phyloP scores from a whole-genome alignment of 2,329 filamentous ascomycete genomes.

The Annulohypoxylon truncatum region DNA sequence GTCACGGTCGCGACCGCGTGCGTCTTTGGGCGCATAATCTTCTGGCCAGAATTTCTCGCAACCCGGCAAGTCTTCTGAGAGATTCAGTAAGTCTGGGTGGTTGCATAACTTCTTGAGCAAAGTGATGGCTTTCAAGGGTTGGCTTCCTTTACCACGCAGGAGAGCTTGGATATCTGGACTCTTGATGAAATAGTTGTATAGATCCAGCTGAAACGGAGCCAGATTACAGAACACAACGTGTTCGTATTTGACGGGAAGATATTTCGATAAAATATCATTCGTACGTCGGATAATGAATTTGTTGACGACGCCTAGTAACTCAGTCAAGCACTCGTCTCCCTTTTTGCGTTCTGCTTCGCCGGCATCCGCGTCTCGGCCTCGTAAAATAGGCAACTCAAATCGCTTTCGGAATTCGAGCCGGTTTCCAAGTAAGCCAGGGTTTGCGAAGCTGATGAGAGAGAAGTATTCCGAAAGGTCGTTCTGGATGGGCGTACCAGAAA shows the following conservation, averaged over 20 bases:
- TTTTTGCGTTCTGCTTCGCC: constrained; percentile 83
- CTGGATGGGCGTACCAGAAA: constrained; percentile 97
- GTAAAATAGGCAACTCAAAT: constrained; percentile 91
- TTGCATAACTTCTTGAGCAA: constrained; percentile 99
- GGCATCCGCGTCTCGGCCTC: constrained; percentile 90
- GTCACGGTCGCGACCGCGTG: constrained; percentile 88
- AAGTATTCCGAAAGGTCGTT: constrained; percentile 99
- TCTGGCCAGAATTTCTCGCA: constrained; percentile 84
- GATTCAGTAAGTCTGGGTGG: constrained; percentile 90
- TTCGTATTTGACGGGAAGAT: constrained; percentile 97
- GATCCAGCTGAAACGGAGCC: constrained; percentile 88
- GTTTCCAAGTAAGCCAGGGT: constrained; percentile 90
- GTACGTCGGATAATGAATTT: constrained; percentile 98
- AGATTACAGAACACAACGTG: constrained; percentile 98
- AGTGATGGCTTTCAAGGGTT: constrained; percentile 95
- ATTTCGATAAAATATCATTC: constrained; percentile 98
- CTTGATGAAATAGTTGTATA: constrained; percentile 98
- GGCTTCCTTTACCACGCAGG: constrained; percentile 91
- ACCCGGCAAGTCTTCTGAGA: constrained; percentile 86
- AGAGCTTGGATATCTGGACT: constrained; percentile 95
- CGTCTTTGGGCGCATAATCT: constrained; percentile 89
- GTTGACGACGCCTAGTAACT: constrained; percentile 88
- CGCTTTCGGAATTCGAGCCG: constrained; percentile 92
- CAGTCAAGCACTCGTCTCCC: constrained; percentile 84
- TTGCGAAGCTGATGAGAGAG: constrained; percentile 93